A percentile compares a stretch with the other conserved stretches of the same genome.
These are phyloP conservation scores for Neofusicoccum umdonicola DNA, from an alignment of 2,329 filamentous ascomycete species.

Conservation along the genomic window DNA sequence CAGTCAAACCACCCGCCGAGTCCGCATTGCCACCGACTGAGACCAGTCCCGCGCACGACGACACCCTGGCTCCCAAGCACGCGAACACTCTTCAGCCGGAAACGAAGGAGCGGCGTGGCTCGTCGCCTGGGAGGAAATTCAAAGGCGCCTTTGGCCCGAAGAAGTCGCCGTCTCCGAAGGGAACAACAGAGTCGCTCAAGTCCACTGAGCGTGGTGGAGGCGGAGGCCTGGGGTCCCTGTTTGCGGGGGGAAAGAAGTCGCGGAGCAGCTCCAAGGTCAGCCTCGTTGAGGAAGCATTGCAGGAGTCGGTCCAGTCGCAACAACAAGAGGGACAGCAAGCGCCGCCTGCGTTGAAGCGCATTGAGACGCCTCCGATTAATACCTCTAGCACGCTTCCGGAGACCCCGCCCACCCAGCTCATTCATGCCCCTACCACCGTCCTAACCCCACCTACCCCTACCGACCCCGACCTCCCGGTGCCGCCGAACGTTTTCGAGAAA, in stretches of 20 bases:
- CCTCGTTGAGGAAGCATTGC: conserved; percentile 16
- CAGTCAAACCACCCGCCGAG: conserved; percentile 38
- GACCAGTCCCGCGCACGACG: conserved; percentile 24
- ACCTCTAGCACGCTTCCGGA: conserved; percentile 42
- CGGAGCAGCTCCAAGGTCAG: conserved; percentile 19
- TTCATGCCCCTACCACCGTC: conserved; percentile 53
- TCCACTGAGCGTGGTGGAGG: conserved; percentile 43
- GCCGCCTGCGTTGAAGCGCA: conserved; percentile 17
- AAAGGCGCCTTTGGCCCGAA: conserved; percentile 64
- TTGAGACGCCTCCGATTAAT: conserved; percentile 23
- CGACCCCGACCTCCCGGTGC: conserved; percentile 29
- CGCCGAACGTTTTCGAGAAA: conserved; percentile 18
- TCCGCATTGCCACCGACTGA: conserved; percentile 31
- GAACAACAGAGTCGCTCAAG: conserved; percentile 37
- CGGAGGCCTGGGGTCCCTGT: conserved; percentile 43
- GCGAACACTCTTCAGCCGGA: conserved; percentile 31
- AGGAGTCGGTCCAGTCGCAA: conserved; percentile 16
- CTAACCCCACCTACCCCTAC: conserved; percentile 65
- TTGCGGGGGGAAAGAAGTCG: conserved; percentile 36
- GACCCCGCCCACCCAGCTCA: conserved; percentile 40
- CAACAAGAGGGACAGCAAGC: background rate
- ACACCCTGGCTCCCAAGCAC: conserved; percentile 30
- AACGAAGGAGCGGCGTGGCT: conserved; percentile 52
- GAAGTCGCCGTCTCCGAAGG: conserved; percentile 31
- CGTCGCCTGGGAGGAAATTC: conserved; percentile 69